Conservation (phyloP, 192 early-diverging fungal genomes). For the Glomus cerebriforme region DNA sequence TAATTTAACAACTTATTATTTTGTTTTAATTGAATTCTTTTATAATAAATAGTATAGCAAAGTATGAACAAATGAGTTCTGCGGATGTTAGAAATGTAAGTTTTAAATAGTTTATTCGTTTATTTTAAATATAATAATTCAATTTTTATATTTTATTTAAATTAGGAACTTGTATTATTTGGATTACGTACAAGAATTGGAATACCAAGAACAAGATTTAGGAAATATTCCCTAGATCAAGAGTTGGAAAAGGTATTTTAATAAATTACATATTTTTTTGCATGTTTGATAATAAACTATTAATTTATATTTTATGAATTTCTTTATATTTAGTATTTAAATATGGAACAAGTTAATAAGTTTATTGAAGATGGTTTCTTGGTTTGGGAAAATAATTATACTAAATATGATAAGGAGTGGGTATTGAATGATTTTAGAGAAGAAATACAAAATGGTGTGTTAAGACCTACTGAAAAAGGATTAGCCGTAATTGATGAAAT, state of each 20-base stretch:
- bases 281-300: background rate
- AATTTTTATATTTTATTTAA: constrained; percentile 3
- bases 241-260: constrained; percentile 44
- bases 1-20: background rate
- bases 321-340: constrained; percentile 6
- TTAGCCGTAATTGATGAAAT: constrained; percentile 55
- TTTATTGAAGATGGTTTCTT: constrained; percentile 32
- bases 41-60: constrained; percentile 11
- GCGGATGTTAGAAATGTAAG: constrained; percentile 35
- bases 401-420: constrained; percentile 14
- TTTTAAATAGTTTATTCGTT: constrained; percentile 11
- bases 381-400: constrained; percentile 17
- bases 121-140: background rate
- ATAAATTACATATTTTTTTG: background rate
- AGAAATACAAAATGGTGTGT: constrained; percentile 22
- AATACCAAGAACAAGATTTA: constrained; percentile 39
- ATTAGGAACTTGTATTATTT: constrained; percentile 52
- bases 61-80: constrained; percentile 17
- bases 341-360: constrained; percentile 20
- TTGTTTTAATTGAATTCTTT: background rate
- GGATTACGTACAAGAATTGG: constrained; percentile 53
- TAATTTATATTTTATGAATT: background rate
- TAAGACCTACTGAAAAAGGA: constrained; percentile 55
- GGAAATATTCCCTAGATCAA: constrained; percentile 31
- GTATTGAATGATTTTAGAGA: constrained; percentile 30